A percentile compares a stretch with the other conserved stretches of the same genome.
Conservation (phyloP, 176 grass and related monocot genomes). For the Oryza punctata region DNA sequence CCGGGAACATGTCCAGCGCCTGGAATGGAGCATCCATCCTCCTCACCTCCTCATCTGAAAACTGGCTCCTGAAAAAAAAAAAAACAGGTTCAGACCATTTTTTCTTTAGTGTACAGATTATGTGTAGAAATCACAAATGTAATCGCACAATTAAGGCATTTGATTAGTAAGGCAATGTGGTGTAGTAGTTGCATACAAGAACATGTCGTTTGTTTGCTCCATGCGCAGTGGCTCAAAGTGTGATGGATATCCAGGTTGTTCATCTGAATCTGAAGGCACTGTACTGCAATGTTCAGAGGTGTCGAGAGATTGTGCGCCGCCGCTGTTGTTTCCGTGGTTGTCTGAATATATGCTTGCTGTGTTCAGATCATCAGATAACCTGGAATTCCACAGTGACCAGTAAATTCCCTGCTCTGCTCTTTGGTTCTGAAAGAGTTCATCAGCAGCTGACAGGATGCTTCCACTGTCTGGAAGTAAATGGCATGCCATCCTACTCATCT, state of each 20-base stretch:
- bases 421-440: conserved; percentile 32
- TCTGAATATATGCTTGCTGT: neutral
- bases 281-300: conserved; percentile 1
- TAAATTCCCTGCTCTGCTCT: conserved; percentile 17
- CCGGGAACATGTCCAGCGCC: conserved; percentile 58
- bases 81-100: neutral
- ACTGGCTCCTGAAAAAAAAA: conserved; percentile 44
- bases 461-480: conserved; percentile 36
- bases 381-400: conserved; percentile 41
- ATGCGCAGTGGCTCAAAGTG: neutral
- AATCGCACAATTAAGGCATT: neutral
- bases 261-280: neutral
- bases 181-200: conserved; percentile 36
- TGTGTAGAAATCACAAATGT: neutral
- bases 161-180: no score
- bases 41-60: conserved; percentile 51
- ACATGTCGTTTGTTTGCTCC: conserved; percentile 47
- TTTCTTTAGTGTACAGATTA: neutral
- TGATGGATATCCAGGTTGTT: conserved; percentile 9
- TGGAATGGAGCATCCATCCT: conserved; percentile 53
- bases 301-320: neutral
- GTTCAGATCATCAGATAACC: neutral
- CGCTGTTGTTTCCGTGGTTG: neutral
- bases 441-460: conserved; percentile 9
- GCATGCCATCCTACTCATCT: conserved; percentile 50